Base-by-base conservation (phyloP, 768 basidiomycete species). In the Hemileccinum impolitum region DNA sequence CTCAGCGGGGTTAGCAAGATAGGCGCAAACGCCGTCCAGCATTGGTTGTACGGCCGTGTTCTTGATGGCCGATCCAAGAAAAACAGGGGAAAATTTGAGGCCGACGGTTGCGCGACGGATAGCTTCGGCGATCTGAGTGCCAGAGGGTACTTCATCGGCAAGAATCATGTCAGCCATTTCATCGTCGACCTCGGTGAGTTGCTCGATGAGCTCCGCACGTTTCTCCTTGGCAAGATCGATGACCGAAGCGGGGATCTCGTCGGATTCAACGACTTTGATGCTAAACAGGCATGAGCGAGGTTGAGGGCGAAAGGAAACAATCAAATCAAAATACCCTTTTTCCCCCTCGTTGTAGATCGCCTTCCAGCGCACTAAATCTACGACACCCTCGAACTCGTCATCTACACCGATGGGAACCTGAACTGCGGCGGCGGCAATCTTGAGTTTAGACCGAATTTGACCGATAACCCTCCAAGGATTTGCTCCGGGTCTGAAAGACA, bases 171-270 rank as follows among this genome's bases (percentile, higher is more conserved):
- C 96, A 17, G 87, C 90, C n/a, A 99, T 82, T 58, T 83, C 80
- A 46, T 99, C 94, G 63, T 99, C 96, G 3, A 93, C 95, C 64
- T 99, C 96, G 1, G 96, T 93, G 12, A 99, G 82, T 58, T 90
- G 85, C 59, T 98, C 96, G 51, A 99, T 84, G 44, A 99, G 85
- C 65, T 98, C 95, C 0, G 76, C 73, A 31, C 94, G 88, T 72
- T 97, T 97, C 57, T 81, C 77, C 59, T 82, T 78, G 18, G 90
- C 94, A 2, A 94, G 72, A 32, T 82, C 82, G 30, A 85, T 56
- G 31, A 91, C 78, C 11, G 81, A 74, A 21, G 75, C 80, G 0
- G 96, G 96, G 47, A 99, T 94, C 61, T 94, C 93, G 54, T 94
- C 84, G 0, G 85, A 82, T 59, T 90, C 83, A 11, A 87, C 77